Evolutionary conservation across 2,329 filamentous ascomycete genomes (phyloP), one percentile per base, ranked within the genome.

Genomic region (Laburnicola sp.): DNA sequence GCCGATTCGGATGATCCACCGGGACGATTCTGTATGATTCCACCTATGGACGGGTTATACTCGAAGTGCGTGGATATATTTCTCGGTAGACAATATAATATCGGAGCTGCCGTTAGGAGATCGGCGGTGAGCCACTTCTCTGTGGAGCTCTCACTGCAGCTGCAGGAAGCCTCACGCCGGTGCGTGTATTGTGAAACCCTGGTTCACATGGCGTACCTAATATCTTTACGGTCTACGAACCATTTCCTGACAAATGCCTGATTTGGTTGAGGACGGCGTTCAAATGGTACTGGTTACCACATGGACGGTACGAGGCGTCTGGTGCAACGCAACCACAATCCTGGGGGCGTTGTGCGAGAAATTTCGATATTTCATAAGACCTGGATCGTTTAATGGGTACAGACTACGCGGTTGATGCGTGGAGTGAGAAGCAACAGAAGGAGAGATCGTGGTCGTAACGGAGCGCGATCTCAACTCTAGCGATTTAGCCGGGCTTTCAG

Each of bases 1-100:
- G 55, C 72, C 76, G 22, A 22, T 77, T 11, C 65, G 74, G 50
- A 54, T 79, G 54, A 48, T 78, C 28, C 50, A 58, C 25, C 69
- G 68, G 11, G 57, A 61, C 32, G 45, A 35, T 4, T 3, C 16
- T 31, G 27, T 26, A 11, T 42, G 21, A 45, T 7, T 2, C 23
- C n/a, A 27, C 36, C 7, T 16, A 7, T 28, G n/a, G n/a, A n/a
- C n/a, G n/a, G n/a, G n/a, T n/a, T n/a, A n/a, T n/a, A n/a, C n/a
- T 16, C 16, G 34, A 11, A 11, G 6, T 8, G 4, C 16, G 2
- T 2, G 25, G 16, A 25, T 45, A 5, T 7, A 8, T 22, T 9
- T 30, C n/a, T 7, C 8, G 9, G 8, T 37, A 30, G 32, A 37
- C 8, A 30, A 11, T 5, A 6, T 23, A 28, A 27, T 44, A 41